Base-by-base conservation (phyloP, 2,329 filamentous ascomycete genomes). In the Chaetoscypha palmicola region DNA sequence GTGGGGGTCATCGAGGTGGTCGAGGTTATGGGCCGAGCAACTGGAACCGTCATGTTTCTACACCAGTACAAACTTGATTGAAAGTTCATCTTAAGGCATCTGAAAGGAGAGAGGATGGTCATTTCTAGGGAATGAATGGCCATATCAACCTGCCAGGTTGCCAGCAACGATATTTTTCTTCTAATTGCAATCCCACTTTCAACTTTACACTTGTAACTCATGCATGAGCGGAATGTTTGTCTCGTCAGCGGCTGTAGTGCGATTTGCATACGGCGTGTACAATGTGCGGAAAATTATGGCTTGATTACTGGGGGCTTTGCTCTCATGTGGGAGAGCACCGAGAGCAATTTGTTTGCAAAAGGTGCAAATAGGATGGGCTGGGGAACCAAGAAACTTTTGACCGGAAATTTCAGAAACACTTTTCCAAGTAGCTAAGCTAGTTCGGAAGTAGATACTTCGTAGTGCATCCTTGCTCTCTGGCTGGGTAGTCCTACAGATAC, bases 131-230 rank as follows among this genome's bases (percentile, higher is more conserved):
- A 32, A 32, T 34, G 21, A 45, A 28, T 37, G 41, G 20, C 14
- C 10, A 38, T 41, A 43, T 48, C 14, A 33, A 50, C 46, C 52
- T 17, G 31, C n/a, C 7, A 26, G 33, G n/a, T 21, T 54, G 54
- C 52, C 53, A 49, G 50, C 38, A 46, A 43, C 35, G 43, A 43
- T 32, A 44, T 43, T 49, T 58, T 57, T 54, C 47, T 51, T 58
- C 49, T 54, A 48, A 46, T 41, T 33, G 28, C 52, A 53, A 39
- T 40, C 46, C 46, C 41, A 38, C 45, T 51, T 58, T 58, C 51
- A 48, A 50, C 45, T 43, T 46, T 58, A 58, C 53, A 55, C 46
- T 58, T 61, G 58, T 61, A 61, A 59, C 57, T 57, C 46, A 54
- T 34, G 32, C 31, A 54, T 43, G 56, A 52, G 32, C 32, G 40